Base-by-base conservation (phyloP, 768 basidiomycete species). In the Collybiopsis confluens region DNA sequence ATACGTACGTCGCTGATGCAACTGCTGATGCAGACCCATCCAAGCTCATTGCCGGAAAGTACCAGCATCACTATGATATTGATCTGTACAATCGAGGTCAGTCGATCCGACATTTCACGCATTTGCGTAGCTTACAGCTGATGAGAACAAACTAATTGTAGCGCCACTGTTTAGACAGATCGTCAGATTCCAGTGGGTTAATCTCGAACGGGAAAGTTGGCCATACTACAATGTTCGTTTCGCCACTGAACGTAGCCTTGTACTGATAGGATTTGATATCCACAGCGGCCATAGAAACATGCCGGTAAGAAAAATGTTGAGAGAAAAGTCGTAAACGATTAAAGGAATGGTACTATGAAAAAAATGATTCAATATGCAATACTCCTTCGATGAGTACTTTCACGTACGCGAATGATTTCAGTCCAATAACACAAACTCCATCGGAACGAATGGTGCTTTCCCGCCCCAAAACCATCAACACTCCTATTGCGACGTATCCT, bases 211-310 rank as follows among this genome's bases (percentile, higher is more conserved):
- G 28, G 1, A 21, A n/a, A 33, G 21, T 5, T 24, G 1, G 43
- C 15, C 42, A 44, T 37, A 53, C 52, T 45, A 53, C 26, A 53
- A 45, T 13, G 52, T 53, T 26, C 52, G 27, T 11, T 28, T 53
- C 11, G 52, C 43, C 4, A 53, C 42, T 9, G 52, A 23, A 21
- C 43, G 38, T 26, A 53, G 33, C 20, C 30, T 45, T 20, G 52
- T 41, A 18, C 52, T 53, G 11, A 53, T 44, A 16, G 38, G 41
- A 45, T 43, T 27, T 36, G 52, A 53, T 36, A 18, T 5, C 52
- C 41, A 53, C 26, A 53, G 27, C 9, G 52, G 52, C 52, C 52
- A 53, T 18, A 53, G 52, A 21, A 53, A 53, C 52, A 53, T 53
- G 20, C 33, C 43, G 16, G 52, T 53, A 16, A 53, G 42, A 21